phyloP scores from a whole-genome alignment of 1,284 basidiomycete species.

The Fomes fomentarius region DNA sequence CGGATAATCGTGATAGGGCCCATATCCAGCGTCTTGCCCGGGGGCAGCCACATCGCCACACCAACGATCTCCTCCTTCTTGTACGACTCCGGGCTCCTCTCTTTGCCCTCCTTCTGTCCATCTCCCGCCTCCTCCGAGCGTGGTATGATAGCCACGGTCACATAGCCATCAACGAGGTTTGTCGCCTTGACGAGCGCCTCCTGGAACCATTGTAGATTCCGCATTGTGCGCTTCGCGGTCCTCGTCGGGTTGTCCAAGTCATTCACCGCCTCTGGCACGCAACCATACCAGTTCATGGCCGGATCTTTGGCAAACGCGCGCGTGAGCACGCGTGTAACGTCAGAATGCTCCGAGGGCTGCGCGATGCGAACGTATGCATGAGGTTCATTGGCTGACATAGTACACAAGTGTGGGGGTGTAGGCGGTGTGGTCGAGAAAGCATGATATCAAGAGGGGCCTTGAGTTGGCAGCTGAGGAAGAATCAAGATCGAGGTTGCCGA shows the following conservation, averaged over 20 bases:
- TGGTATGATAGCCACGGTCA: slow-evolving; percentile 11
- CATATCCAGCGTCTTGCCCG: slow-evolving; percentile 11
- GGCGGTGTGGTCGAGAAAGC: too few species aligned
- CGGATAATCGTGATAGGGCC: slow-evolving; percentile 4
- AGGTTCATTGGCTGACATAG: not conserved
- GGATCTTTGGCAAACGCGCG: slow-evolving; percentile 27
- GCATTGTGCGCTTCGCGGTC: slow-evolving; percentile 3
- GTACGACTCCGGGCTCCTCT: too few species aligned
- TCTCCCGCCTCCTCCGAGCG: not conserved
- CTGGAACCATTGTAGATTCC: slow-evolving; percentile 15
- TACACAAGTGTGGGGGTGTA: too few species aligned
- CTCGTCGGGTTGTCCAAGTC: slow-evolving; percentile 5
- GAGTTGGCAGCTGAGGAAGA: too few species aligned
- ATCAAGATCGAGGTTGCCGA: too few species aligned
- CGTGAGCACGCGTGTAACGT: slow-evolving; percentile 12
- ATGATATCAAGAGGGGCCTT: too few species aligned
- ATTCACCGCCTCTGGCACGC: slow-evolving; percentile 14
- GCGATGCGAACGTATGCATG: slow-evolving; percentile 3
- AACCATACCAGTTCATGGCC: slow-evolving; percentile 27
- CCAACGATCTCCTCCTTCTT: not conserved
- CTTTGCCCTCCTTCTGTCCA: not conserved
- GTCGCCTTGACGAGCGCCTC: slow-evolving; percentile 9
- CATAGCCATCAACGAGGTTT: slow-evolving; percentile 3
- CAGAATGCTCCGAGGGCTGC: not conserved
- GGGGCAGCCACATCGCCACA: slow-evolving; percentile 9